Evolutionary conservation across 441 rosid species (phyloP).

Genomic region (Melastoma candidum): DNA sequence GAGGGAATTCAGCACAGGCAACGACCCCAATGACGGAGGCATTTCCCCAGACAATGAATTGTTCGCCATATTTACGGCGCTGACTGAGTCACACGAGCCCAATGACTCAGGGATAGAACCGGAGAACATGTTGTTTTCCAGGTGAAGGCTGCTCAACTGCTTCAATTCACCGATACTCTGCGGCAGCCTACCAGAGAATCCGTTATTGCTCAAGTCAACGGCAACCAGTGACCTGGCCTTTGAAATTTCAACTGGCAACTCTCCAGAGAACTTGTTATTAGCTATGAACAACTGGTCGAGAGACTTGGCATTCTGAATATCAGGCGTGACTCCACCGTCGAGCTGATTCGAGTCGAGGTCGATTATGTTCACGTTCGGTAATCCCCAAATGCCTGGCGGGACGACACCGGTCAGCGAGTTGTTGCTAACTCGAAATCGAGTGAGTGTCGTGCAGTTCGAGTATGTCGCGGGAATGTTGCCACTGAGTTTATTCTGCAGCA

Average conservation of each 20-base stretch:
- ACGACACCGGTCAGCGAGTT: constrained; percentile 61
- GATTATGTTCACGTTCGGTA: constrained; percentile 52
- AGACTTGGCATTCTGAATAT: constrained; percentile 46
- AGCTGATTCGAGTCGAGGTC: constrained; percentile 52
- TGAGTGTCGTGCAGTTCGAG: constrained; percentile 40
- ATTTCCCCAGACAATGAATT: constrained; percentile 62
- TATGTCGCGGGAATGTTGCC: constrained; percentile 76
- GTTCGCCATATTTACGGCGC: constrained; percentile 49
- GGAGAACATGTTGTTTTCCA: constrained; percentile 55
- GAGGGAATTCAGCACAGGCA: constrained; percentile 62
- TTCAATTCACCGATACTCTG: constrained; percentile 43
- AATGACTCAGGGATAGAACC: constrained; percentile 60
- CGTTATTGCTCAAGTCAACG: constrained; percentile 46
- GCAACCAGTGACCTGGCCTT: constrained; percentile 30
- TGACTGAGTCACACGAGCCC: constrained; percentile 56
- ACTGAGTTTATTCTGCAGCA: constrained; percentile 65
- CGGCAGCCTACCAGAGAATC: constrained; percentile 54
- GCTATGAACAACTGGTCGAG: constrained; percentile 33
- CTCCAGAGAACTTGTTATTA: constrained; percentile 59
- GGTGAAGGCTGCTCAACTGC: constrained; percentile 36
- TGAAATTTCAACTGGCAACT: constrained; percentile 60
- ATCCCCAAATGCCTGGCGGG: constrained; percentile 80
- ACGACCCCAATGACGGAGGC: constrained; percentile 52
- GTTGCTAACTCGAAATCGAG: constrained; percentile 60
- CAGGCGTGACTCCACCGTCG: constrained; percentile 50